Evolutionary conservation across 495 filamentous ascomycete genomes (phyloP).

Genomic region (Talaromyces thailandensis): DNA sequence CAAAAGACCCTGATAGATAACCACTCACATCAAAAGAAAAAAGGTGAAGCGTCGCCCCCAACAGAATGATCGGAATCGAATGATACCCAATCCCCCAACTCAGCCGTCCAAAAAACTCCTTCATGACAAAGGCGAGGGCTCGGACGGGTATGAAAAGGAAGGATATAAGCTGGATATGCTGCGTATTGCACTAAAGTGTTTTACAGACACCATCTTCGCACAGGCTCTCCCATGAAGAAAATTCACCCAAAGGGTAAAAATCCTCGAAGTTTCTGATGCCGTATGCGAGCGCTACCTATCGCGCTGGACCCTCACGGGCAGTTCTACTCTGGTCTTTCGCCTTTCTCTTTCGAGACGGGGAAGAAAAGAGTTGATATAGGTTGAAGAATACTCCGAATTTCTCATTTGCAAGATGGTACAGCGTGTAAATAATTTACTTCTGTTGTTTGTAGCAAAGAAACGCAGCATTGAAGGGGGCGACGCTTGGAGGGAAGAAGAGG

Average conservation of each 20-base stretch:
- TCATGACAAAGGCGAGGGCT: slow-evolving; percentile 13
- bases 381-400: slow-evolving; percentile 99
- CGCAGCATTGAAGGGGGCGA: slow-evolving; percentile 95
- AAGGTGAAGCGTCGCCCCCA: slow-evolving; percentile 68
- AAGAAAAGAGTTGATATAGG: slow-evolving; percentile 35
- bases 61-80: slow-evolving; percentile 99
- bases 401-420: slow-evolving; percentile 72
- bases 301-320: slow-evolving; percentile 91
- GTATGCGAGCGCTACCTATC: slow-evolving; percentile 71
- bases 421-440: slow-evolving; percentile 20
- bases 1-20: background rate
- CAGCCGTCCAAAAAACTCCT: slow-evolving; percentile 17
- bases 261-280: slow-evolving; percentile 98
- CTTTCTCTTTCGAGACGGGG: slow-evolving; percentile 12
- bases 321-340: slow-evolving; percentile 30
- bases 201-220: slow-evolving; percentile 82
- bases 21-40: slow-evolving; percentile 54
- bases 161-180: slow-evolving; percentile 45
- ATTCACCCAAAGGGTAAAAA: slow-evolving; percentile 14
- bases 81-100: slow-evolving; percentile 49
- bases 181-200: slow-evolving; percentile 99
- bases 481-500: slow-evolving; percentile 42
- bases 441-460: slow-evolving; percentile 97
- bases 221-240: slow-evolving; percentile 77
- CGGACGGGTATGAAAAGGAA: slow-evolving; percentile 20